Percentiles rank a stretch among this genome's conserved stretches.
phyloP scores from a whole-genome alignment of 345 rosid genomes.

The Cardiospermum halicacabum region DNA sequence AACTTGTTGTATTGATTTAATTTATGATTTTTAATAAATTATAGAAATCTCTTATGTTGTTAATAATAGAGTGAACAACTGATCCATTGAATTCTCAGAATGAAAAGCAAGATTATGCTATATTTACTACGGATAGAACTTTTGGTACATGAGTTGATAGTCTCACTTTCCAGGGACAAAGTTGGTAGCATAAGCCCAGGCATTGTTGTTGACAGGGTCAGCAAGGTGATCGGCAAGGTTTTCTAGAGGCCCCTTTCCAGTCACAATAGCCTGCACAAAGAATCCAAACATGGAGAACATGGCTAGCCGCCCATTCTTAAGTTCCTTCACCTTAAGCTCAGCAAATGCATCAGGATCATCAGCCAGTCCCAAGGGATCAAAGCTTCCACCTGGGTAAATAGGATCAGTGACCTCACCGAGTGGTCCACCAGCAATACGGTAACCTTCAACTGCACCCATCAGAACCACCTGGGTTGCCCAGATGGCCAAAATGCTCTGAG shows the following conservation, averaged over 20 bases:
- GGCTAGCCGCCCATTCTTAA: constrained; percentile 43
- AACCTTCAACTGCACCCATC: constrained; percentile 47
- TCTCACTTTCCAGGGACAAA: constrained; percentile 48
- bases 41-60: background rate
- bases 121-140: background rate
- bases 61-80: background rate
- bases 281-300: constrained; percentile 53
- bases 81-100: background rate
- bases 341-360: constrained; percentile 46
- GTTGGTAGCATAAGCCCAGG: constrained; percentile 50
- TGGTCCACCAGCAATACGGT: constrained; percentile 45
- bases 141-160: background rate
- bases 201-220: constrained; percentile 48
- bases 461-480: constrained; percentile 42
- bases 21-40: background rate
- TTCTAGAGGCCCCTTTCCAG: constrained; percentile 43
- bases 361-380: constrained; percentile 48
- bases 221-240: constrained; percentile 38
- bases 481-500: constrained; percentile 46
- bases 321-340: constrained; percentile 40
- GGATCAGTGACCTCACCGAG: constrained; percentile 44
- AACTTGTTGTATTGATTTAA: background rate
- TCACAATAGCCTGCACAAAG: constrained; percentile 48
- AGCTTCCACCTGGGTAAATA: constrained; percentile 45
- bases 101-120: background rate